Evolutionary conservation across 352 stramenopile genomes (phyloP).

Genomic region (Globisporangium takayamanum): DNA sequence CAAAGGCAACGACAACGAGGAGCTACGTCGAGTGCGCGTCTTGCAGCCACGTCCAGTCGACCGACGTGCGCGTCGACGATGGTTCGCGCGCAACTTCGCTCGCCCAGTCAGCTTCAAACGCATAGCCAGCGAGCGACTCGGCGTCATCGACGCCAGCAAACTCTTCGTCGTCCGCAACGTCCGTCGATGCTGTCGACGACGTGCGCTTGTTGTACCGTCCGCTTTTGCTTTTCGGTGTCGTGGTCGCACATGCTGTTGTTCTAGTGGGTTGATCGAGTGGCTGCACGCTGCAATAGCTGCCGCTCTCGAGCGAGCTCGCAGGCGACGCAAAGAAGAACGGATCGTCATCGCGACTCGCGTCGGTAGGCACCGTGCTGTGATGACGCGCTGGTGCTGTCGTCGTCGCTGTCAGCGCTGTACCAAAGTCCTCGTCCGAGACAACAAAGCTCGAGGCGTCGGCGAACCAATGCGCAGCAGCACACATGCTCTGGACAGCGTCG

Average conservation of each 20-base stretch:
- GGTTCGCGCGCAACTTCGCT: constrained; percentile 19
- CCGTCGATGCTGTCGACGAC: constrained; percentile 9
- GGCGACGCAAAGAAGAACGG: constrained; percentile 1
- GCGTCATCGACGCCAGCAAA: constrained; percentile 24
- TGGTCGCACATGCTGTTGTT: constrained; percentile 2
- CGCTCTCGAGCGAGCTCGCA: background rate
- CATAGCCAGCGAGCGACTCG: constrained; percentile 53
- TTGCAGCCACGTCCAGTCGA: background rate
- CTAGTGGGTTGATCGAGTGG: constrained; percentile 29
- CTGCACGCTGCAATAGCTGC: constrained; percentile 14
- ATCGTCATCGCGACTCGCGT: background rate
- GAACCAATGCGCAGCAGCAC: constrained; percentile 40
- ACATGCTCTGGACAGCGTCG: constrained; percentile 47
- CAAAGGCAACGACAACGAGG: no score
- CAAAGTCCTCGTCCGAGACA: constrained; percentile 57
- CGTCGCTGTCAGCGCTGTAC: constrained; percentile 3
- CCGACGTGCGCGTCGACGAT: constrained; percentile 1
- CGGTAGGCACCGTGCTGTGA: background rate
- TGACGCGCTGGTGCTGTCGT: background rate
- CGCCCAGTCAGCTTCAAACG: constrained; percentile 78
- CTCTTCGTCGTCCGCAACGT: constrained; percentile 12
- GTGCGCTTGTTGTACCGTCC: constrained; percentile 7
- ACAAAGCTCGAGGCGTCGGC: constrained; percentile 72
- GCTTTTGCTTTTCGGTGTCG: background rate
- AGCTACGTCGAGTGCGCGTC: background rate